phyloP scores from a whole-genome alignment of 2,329 filamentous ascomycete species.

The Blumeriella jaapii region DNA sequence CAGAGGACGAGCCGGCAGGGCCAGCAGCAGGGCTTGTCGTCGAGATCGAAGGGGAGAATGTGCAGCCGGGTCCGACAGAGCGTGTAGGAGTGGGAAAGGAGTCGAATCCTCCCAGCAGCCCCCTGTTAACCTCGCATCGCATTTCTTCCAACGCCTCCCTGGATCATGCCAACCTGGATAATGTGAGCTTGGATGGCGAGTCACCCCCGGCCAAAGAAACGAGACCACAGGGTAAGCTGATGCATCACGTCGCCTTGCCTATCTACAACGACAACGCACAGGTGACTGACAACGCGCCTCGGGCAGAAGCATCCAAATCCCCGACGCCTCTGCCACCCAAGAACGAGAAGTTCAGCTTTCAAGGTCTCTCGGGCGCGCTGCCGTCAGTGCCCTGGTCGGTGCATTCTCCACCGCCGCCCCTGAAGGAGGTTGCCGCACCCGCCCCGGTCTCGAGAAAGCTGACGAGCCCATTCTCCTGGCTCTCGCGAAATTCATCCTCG shows the following conservation, averaged over 20 bases:
- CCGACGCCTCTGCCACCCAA: constrained; percentile 22
- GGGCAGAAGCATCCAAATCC: constrained; percentile 24
- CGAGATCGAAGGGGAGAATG: constrained; percentile 17
- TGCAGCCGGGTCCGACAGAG: too few relatives aligned
- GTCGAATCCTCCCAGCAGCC: constrained; percentile 34
- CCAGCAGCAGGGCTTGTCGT: constrained; percentile 13
- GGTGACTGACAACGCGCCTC: background rate
- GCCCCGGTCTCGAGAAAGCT: constrained; percentile 49
- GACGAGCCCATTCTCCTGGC: constrained; percentile 78
- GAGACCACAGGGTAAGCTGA: constrained; percentile 11
- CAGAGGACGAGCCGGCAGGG: constrained; percentile 22
- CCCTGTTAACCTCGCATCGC: constrained; percentile 34
- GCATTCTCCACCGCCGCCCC: constrained; percentile 29
- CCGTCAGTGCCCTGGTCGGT: constrained; percentile 65
- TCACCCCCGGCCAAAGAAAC: constrained; percentile 7
- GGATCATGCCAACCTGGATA: constrained; percentile 43
- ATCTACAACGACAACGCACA: too few relatives aligned
- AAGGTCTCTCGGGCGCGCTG: constrained; percentile 61
- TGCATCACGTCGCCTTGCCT: background rate
- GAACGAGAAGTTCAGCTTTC: constrained; percentile 33
- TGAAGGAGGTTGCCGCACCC: constrained; percentile 17
- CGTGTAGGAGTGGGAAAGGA: constrained; percentile 20
- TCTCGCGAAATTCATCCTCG: constrained; percentile 58
- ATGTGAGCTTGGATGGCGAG: constrained; percentile 41
- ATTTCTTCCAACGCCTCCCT: constrained; percentile 47